A percentile compares a stretch with the other conserved stretches of the same genome.
These are phyloP conservation scores for Colletotrichum cereale DNA, from an alignment of 2,329 filamentous ascomycete species.

Conservation along the genomic window DNA sequence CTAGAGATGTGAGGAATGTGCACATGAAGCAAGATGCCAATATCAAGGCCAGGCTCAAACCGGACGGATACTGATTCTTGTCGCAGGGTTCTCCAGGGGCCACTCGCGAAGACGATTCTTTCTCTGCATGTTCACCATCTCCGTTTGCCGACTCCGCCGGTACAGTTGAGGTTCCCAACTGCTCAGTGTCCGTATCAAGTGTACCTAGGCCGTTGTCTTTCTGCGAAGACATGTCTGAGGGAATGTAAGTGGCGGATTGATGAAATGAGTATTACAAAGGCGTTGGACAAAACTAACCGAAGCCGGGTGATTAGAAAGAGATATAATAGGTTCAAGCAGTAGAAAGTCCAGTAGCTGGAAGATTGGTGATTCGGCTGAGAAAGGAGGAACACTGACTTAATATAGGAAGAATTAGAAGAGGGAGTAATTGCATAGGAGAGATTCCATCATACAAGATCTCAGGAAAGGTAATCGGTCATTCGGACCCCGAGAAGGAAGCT, in stretches of 20 bases:
- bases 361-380: neutral
- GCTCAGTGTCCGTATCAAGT: neutral
- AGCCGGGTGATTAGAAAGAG: neutral
- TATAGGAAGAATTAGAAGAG: neutral
- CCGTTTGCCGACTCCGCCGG: neutral
- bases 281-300: neutral
- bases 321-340: neutral
- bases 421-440: too few species aligned
- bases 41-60: conserved; percentile 32
- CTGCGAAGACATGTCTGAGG: neutral
- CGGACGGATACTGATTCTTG: conserved; percentile 4
- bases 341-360: neutral
- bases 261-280: neutral
- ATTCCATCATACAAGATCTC: too few species aligned
- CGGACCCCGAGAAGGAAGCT: too few species aligned
- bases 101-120: neutral
- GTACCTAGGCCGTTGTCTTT: neutral
- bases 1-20: conserved; percentile 45
- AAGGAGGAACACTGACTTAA: neutral
- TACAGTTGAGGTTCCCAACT: neutral
- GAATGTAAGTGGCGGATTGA: neutral
- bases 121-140: neutral
- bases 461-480: too few species aligned
- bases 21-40: conserved; percentile 44
- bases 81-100: neutral